phyloP scores from a whole-genome alignment of 108 stramenopile genomes.

The Skeletonema potamos region DNA sequence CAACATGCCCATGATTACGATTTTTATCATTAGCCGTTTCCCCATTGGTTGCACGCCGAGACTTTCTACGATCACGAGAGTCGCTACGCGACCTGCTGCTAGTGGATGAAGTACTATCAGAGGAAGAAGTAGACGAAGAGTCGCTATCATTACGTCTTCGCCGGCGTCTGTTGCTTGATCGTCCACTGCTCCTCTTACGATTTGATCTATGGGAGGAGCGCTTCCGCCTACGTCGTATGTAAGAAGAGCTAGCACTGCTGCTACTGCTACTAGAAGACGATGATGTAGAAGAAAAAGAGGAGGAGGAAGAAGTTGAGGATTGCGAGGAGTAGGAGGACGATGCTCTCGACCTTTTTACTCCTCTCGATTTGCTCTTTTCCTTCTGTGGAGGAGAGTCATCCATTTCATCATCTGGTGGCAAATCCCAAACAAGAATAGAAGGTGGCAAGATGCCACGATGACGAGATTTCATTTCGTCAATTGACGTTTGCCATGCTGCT shows the following conservation, averaged over 20 bases:
- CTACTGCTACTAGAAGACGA: conserved; percentile 13
- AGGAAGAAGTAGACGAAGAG: conserved; percentile 20
- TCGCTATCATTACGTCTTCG: conserved; percentile 22
- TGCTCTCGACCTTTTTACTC: conserved; percentile 10
- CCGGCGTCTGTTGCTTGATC: conserved; percentile 9
- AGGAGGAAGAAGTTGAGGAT: conserved; percentile 35
- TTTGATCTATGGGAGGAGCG: conserved; percentile 4
- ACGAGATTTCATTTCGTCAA: conserved; percentile 14
- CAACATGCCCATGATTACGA: neutral
- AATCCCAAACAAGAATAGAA: conserved; percentile 41
- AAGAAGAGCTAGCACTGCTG: conserved; percentile 18
- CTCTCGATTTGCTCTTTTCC: conserved; percentile 9
- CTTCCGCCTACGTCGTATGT: conserved; percentile 1
- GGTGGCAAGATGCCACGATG: conserved; percentile 35
- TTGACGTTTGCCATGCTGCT: conserved; percentile 36
- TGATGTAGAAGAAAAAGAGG: conserved; percentile 34
- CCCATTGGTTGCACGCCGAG: neutral
- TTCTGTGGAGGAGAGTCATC: conserved; percentile 5
- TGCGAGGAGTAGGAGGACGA: conserved; percentile 26
- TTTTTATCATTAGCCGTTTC: neutral
- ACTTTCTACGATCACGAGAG: conserved; percentile 9
- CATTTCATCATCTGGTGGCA: conserved; percentile 19
- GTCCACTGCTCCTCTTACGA: conserved; percentile 11
- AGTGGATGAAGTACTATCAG: conserved; percentile 1
- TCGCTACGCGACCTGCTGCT: conserved; percentile 15